A percentile compares a stretch with the other conserved stretches of the same genome.
Evolutionary conservation across 2,329 filamentous ascomycete genomes (phyloP).

Genomic region (Ceratocystis colombiana): DNA sequence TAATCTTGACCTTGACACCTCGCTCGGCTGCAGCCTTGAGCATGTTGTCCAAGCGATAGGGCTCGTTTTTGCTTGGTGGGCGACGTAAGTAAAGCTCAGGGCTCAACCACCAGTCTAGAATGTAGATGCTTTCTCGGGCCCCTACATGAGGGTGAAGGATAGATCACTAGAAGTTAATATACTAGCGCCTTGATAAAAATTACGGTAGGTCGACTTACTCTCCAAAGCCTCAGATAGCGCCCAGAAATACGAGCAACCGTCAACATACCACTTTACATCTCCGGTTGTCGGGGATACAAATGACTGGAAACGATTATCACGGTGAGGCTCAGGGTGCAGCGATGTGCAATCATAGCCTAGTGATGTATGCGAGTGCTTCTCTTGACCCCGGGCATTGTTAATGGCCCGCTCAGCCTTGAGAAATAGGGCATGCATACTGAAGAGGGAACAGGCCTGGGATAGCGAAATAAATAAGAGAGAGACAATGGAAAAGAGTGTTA

Average conservation of each 20-base stretch:
- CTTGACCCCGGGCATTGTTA: constrained; percentile 31
- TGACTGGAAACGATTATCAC: constrained; percentile 48
- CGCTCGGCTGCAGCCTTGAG: constrained; percentile 71
- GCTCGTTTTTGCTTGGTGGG: constrained; percentile 69
- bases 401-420: constrained; percentile 36
- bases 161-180: background rate
- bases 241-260: constrained; percentile 76
- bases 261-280: constrained; percentile 80
- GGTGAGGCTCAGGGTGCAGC: constrained; percentile 37
- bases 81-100: constrained; percentile 80
- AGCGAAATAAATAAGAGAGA: background rate
- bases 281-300: constrained; percentile 66
- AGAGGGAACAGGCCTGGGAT: background rate
- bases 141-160: constrained; percentile 34
- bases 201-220: constrained; percentile 33
- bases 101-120: constrained; percentile 83
- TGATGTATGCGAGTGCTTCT: constrained; percentile 40
- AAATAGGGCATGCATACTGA: constrained; percentile 32
- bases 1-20: constrained; percentile 73
- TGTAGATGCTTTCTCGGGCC: constrained; percentile 69
- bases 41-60: constrained; percentile 76
- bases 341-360: constrained; percentile 36
- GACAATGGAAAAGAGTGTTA: background rate
- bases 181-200: background rate
- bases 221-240: constrained; percentile 72